phyloP scores from a whole-genome alignment of 1,139 yeast genomes.

The Geotrichum citri-aurantii region DNA sequence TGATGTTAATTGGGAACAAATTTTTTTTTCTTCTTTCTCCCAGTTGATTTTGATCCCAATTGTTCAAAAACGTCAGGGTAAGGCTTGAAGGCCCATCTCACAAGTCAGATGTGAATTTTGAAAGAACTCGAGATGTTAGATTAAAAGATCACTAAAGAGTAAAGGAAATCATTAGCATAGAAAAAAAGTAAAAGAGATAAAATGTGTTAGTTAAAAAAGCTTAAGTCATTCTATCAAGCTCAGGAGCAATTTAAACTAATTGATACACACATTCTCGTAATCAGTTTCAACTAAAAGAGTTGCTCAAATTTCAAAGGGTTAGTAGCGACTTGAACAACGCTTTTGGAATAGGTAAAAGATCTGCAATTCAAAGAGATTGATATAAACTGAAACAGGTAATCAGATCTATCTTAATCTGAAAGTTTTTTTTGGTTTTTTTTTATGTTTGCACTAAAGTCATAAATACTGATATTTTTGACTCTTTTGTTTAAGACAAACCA shows the following conservation, averaged over 20 bases:
- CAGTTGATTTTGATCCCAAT: background rate
- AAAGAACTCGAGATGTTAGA: too few relatives aligned
- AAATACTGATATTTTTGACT: too few relatives aligned
- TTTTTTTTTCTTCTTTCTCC: background rate
- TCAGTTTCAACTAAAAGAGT: constrained; percentile 52
- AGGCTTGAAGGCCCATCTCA: background rate
- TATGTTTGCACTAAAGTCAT: too few relatives aligned
- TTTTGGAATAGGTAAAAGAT: constrained; percentile 63
- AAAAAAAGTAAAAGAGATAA: too few relatives aligned
- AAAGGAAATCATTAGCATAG: too few relatives aligned
- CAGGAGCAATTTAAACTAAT: constrained; percentile 67
- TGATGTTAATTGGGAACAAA: background rate
- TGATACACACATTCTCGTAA: constrained; percentile 63
- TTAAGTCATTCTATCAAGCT: constrained; percentile 50
- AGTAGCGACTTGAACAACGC: constrained; percentile 42
- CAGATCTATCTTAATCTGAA: constrained; percentile 26
- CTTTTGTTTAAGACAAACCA: too few relatives aligned
- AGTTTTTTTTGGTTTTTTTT: too few relatives aligned
- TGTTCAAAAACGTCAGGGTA: background rate
- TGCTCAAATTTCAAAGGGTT: constrained; percentile 29
- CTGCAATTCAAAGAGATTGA: constrained; percentile 72
- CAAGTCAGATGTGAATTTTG: background rate
- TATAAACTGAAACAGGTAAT: constrained; percentile 38
- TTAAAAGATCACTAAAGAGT: too few relatives aligned
- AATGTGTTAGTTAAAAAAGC: constrained; percentile 14